These are phyloP conservation scores for Aquilaria agallochum DNA, from an alignment of 441 rosid species.

Conservation along the genomic window DNA sequence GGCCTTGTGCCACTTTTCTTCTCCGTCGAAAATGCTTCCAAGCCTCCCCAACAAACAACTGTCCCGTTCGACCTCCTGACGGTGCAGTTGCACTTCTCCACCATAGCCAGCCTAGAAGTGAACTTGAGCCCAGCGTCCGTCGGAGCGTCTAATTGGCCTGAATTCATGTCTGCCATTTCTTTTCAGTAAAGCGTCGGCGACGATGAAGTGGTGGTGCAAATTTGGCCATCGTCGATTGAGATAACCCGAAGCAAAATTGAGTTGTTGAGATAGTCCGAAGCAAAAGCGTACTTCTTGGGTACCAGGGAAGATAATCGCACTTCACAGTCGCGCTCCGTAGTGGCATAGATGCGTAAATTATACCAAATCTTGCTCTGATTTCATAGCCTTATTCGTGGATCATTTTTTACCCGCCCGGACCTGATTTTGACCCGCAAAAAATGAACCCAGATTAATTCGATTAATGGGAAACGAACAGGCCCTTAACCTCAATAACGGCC, in stretches of 20 bases:
- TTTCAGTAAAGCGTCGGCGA: slow-evolving; percentile 65
- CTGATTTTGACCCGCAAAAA: too few relatives aligned
- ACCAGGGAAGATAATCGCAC: too few relatives aligned
- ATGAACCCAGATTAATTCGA: too few relatives aligned
- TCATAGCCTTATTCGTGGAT: too few relatives aligned
- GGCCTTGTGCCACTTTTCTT: too few relatives aligned
- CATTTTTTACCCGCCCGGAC: too few relatives aligned
- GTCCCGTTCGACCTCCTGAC: slow-evolving; percentile 32
- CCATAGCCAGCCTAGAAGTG: slow-evolving; percentile 47
- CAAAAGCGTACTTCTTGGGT: too few relatives aligned
- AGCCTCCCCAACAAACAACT: slow-evolving; percentile 81
- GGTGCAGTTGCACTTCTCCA: slow-evolving; percentile 60
- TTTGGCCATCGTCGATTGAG: slow-evolving; percentile 62
- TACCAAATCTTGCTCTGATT: too few relatives aligned
- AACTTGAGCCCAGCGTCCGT: slow-evolving; percentile 25
- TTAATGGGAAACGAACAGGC: too few relatives aligned
- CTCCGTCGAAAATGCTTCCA: slow-evolving; percentile 15
- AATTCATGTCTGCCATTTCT: slow-evolving; percentile 8
- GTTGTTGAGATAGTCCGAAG: slow-evolving; percentile 32
- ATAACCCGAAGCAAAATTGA: slow-evolving; percentile 34
- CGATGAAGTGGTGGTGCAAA: slow-evolving; percentile 48
- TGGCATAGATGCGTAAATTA: too few relatives aligned
- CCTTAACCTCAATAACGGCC: too few relatives aligned
- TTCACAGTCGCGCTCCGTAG: too few relatives aligned
- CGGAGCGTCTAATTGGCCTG: slow-evolving; percentile 52